Evolutionary conservation across 768 basidiomycete species (phyloP).

Genomic region (Mycena polygramma): DNA sequence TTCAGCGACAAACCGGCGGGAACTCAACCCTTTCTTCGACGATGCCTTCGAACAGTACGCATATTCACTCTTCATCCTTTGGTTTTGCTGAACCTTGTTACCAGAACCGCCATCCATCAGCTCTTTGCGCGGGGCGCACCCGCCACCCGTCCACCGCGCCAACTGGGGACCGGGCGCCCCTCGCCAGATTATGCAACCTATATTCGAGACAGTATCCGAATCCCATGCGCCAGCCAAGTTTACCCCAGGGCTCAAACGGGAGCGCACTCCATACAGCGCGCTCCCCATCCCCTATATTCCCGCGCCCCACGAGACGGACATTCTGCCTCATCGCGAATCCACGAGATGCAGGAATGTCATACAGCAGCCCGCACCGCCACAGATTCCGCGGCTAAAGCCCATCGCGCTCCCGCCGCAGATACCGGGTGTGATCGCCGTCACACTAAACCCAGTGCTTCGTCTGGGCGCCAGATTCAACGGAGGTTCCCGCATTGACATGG

Average conservation of each 20-base stretch:
- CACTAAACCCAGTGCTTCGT: slow-evolving; percentile 9
- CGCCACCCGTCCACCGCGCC: background rate
- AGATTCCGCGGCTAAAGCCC: background rate
- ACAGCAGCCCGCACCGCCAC: slow-evolving; percentile 10
- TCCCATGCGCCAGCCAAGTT: background rate
- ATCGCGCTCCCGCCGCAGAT: slow-evolving; percentile 21
- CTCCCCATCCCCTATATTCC: background rate
- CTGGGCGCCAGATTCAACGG: background rate
- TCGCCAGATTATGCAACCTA: background rate
- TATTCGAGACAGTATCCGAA: no score
- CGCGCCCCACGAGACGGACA: background rate
- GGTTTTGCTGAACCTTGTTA: background rate
- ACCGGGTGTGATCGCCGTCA: slow-evolving; percentile 5
- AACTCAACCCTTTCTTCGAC: background rate
- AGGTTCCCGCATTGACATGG: background rate
- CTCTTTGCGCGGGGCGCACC: background rate
- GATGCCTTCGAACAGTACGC: slow-evolving; percentile 1
- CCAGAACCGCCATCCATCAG: background rate
- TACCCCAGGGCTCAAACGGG: background rate
- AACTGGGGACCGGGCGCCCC: background rate
- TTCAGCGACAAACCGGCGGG: slow-evolving; percentile 3
- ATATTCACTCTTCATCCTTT: background rate
- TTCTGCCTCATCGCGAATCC: background rate
- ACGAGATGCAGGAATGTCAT: no score
- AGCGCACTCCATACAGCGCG: background rate